phyloP scores from a whole-genome alignment of 768 basidiomycete species.

The Scleroderma bovista region DNA sequence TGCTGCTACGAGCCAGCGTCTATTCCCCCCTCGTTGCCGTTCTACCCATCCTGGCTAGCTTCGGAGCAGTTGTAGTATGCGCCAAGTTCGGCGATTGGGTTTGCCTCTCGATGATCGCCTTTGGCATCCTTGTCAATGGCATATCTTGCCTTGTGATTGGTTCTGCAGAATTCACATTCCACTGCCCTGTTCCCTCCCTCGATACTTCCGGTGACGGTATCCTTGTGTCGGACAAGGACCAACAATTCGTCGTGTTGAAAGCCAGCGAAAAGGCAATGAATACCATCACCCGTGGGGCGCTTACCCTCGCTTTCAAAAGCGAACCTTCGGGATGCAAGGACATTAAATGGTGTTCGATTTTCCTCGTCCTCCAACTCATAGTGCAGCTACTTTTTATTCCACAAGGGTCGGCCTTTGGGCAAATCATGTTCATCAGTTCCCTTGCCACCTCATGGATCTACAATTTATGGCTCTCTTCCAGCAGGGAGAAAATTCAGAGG shows the following conservation, averaged over 20 bases:
- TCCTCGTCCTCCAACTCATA: conserved; percentile 25
- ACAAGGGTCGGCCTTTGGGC: conserved; percentile 29
- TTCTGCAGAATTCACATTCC: conserved; percentile 15
- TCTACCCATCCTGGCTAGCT: conserved; percentile 23
- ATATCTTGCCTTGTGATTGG: conserved; percentile 23
- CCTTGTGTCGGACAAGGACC: conserved; percentile 13
- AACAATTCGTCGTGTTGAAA: conserved; percentile 22
- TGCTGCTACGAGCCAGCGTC: conserved; percentile 9
- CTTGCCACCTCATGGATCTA: conserved; percentile 30
- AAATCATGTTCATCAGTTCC: conserved; percentile 30
- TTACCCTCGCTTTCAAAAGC: conserved; percentile 11
- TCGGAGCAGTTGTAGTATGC: conserved; percentile 18
- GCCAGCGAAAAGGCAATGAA: conserved; percentile 25
- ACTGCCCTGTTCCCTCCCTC: conserved; percentile 7
- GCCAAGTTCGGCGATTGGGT: conserved; percentile 25
- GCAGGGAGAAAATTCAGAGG: conserved; percentile 18
- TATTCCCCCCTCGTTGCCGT: conserved; percentile 7
- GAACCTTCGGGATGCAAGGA: not conserved
- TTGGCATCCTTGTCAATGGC: conserved; percentile 29
- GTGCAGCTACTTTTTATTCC: conserved; percentile 29
- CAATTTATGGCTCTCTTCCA: conserved; percentile 25
- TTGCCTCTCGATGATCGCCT: conserved; percentile 23
- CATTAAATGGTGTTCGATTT: conserved; percentile 21
- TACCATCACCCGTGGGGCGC: conserved; percentile 24
- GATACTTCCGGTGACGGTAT: conserved; percentile 26